Evolutionary conservation across 2,329 filamentous ascomycete species (phyloP).

Genomic region (Leptoxyphium fumago): DNA sequence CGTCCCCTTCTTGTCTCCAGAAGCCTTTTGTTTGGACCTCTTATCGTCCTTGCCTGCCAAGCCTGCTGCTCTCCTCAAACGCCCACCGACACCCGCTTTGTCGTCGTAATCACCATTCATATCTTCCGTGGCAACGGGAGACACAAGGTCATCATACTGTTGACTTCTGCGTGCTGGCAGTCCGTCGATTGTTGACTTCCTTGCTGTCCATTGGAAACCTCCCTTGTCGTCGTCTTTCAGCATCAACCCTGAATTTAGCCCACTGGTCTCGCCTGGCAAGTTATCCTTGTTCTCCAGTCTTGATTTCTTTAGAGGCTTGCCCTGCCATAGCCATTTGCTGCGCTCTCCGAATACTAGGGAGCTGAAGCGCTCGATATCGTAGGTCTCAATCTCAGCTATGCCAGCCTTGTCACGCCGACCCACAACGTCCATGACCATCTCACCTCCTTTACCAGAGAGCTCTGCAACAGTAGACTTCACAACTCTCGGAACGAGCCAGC

Average conservation of each 20-base stretch:
- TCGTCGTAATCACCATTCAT: conserved; percentile 20
- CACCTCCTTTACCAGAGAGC: conserved; percentile 82
- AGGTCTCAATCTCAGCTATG: conserved; percentile 82
- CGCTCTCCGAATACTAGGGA: conserved; percentile 66
- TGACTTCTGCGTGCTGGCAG: conserved; percentile 6
- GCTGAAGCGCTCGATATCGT: conserved; percentile 74
- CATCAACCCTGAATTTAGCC: conserved; percentile 24
- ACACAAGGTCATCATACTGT: conserved; percentile 9
- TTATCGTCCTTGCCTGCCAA: conserved; percentile 40
- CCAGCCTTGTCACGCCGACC: conserved; percentile 69
- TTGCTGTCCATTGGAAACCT: conserved; percentile 30
- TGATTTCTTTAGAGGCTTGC: conserved; percentile 58
- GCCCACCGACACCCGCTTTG: conserved; percentile 27
- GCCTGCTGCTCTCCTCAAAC: conserved; percentile 67
- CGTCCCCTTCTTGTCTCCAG: conserved; percentile 6
- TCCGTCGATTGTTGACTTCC: conserved; percentile 39
- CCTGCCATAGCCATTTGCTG: conserved; percentile 88
- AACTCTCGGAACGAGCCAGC: conserved; percentile 82
- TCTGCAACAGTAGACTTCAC: conserved; percentile 93
- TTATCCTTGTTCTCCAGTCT: conserved; percentile 1
- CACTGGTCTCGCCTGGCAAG: not conserved
- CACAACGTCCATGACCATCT: conserved; percentile 92
- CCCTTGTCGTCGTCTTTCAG: conserved; percentile 45
- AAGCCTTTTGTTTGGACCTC: conserved; percentile 20
- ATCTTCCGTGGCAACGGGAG: conserved; percentile 11